Conservation (phyloP, 495 filamentous ascomycete genomes). For the Neurospora terricola region DNA sequence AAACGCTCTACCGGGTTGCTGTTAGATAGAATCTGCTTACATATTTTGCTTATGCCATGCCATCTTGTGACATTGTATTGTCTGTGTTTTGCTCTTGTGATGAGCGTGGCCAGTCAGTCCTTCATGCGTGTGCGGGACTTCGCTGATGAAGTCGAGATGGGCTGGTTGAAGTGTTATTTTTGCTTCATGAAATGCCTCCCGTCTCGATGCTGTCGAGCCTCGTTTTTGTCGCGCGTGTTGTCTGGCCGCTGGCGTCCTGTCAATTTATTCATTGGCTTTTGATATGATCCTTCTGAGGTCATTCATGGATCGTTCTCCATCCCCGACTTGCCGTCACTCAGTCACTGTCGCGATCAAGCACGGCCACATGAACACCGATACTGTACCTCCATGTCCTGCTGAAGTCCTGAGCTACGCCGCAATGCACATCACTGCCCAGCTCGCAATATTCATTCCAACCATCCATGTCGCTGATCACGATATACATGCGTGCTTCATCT, state of each 20-base stretch:
- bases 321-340: not conserved
- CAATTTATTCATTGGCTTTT: too few species aligned
- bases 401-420: not conserved
- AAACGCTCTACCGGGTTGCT: slow-evolving; percentile 30
- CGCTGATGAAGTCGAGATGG: too few species aligned
- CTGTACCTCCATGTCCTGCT: not conserved
- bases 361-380: not conserved
- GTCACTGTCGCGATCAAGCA: not conserved
- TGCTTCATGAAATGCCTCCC: too few species aligned
- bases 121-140: too few species aligned
- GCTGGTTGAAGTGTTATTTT: too few species aligned
- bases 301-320: too few species aligned
- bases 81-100: too few species aligned
- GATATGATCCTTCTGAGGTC: too few species aligned
- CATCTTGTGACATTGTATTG: not conserved
- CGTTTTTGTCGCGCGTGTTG: too few species aligned
- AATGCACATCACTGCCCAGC: not conserved
- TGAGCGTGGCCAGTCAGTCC: too few species aligned
- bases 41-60: slow-evolving; percentile 16
- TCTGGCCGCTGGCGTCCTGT: not conserved
- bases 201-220: too few species aligned
- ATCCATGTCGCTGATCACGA: not conserved
- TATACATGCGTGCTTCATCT: not conserved
- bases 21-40: slow-evolving; percentile 47
- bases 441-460: not conserved